Percentiles rank a stretch among this genome's conserved stretches.
phyloP scores from a whole-genome alignment of 2,329 filamentous ascomycete genomes.

The Metarhizium sp. region DNA sequence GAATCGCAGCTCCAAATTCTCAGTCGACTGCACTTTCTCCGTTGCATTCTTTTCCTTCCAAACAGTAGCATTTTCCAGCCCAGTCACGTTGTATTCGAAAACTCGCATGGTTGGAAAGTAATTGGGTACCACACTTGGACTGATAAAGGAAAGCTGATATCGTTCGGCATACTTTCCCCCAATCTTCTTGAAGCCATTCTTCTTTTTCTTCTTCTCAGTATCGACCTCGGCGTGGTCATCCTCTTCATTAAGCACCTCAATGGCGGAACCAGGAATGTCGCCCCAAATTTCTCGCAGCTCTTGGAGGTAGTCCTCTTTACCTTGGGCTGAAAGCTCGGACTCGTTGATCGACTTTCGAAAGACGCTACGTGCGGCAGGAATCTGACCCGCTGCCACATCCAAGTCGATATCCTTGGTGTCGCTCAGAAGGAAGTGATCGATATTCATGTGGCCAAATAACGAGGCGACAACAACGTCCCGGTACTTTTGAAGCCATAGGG shows the following conservation, averaged over 20 bases:
- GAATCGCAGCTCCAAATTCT: constrained; percentile 20
- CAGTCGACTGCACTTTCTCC: constrained; percentile 6
- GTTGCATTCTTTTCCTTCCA: constrained; percentile 30
- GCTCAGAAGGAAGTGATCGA: constrained; percentile 92
- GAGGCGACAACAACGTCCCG: constrained; percentile 77
- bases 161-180: constrained; percentile 77
- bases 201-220: constrained; percentile 15
- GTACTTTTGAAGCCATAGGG: constrained; percentile 81
- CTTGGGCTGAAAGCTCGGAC: constrained; percentile 47
- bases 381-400: constrained; percentile 25
- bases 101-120: constrained; percentile 85
- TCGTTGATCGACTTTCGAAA: constrained; percentile 27
- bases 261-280: constrained; percentile 51
- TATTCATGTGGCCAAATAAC: constrained; percentile 94
- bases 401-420: constrained; percentile 71
- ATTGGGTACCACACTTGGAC: constrained; percentile 84
- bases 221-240: constrained; percentile 12
- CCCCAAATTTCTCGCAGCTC: constrained; percentile 74
- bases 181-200: constrained; percentile 51
- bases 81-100: constrained; percentile 86
- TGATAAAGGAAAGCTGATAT: constrained; percentile 71
- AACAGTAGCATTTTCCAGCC: constrained; percentile 48
- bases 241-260: constrained; percentile 11
- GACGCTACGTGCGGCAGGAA: neutral
- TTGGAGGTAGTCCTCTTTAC: constrained; percentile 61